These are phyloP conservation scores for Casuarina equisetifolia DNA, from an alignment of 306 rosid genomes.

Conservation along the genomic window DNA sequence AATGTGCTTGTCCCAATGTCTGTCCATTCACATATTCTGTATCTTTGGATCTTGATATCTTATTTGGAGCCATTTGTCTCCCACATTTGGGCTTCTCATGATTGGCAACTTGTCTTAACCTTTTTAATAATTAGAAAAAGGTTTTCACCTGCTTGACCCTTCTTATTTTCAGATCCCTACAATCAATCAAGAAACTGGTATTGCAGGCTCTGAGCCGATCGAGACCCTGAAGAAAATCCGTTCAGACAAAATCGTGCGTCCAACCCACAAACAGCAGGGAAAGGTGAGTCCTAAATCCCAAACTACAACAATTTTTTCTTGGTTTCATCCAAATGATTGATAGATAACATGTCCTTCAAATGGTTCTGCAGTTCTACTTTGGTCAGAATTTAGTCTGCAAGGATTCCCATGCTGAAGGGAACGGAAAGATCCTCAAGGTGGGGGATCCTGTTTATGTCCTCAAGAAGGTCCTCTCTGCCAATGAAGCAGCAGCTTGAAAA, in stretches of 20 bases:
- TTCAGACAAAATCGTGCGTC: conserved; percentile 66
- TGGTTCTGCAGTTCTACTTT: conserved; percentile 63
- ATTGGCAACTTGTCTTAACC: neutral
- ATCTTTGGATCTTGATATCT: neutral
- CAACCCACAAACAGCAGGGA: conserved; percentile 54
- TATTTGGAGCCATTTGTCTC: neutral
- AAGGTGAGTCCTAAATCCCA: conserved; percentile 42
- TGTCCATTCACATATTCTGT: neutral
- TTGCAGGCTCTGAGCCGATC: conserved; percentile 61
- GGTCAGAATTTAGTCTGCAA: conserved; percentile 83
- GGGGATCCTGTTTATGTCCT: conserved; percentile 65
- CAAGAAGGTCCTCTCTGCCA: conserved; percentile 49
- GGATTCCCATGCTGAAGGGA: conserved; percentile 37
- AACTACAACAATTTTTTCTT: neutral
- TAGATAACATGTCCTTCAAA: neutral
- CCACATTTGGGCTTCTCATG: conserved; percentile 7
- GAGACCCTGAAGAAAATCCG: conserved; percentile 53
- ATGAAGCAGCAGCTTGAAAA: conserved; percentile 70
- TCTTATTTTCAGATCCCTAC: conserved; percentile 60
- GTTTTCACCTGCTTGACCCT: conserved; percentile 8
- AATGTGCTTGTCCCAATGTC: neutral
- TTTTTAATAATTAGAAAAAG: neutral
- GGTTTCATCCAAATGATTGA: conserved; percentile 16
- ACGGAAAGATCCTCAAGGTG: conserved; percentile 46
- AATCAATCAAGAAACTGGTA: conserved; percentile 67